phyloP scores from a whole-genome alignment of 2,329 filamentous ascomycete species.

The Pleoardoris graminearum region DNA sequence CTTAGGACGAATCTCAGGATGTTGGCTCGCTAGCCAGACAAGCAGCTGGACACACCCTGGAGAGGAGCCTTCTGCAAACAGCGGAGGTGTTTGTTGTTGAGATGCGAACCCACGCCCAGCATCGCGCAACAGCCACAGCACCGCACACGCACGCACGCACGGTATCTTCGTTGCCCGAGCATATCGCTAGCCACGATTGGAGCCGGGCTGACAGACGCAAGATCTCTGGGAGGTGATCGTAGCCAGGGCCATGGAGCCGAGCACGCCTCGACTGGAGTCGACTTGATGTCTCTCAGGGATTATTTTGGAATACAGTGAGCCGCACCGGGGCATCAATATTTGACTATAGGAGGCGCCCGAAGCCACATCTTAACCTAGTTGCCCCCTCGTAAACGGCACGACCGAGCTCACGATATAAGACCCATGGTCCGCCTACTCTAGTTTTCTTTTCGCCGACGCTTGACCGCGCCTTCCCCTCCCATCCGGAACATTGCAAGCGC shows the following conservation, averaged over 20 bases:
- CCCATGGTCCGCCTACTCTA: slow-evolving; percentile 20
- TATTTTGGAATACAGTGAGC: slow-evolving; percentile 34
- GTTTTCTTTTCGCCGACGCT: slow-evolving; percentile 4
- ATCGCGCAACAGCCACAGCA: slow-evolving; percentile 4
- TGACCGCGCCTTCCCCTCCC: not conserved
- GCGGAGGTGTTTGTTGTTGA: not conserved
- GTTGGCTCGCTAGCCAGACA: slow-evolving; percentile 8
- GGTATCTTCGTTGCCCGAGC: slow-evolving; percentile 17
- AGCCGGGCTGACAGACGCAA: slow-evolving; percentile 11
- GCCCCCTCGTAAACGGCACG: slow-evolving; percentile 17
- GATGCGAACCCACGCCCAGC: not conserved
- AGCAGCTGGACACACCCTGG: not conserved
- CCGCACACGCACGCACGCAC: slow-evolving; percentile 13
- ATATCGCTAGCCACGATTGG: slow-evolving; percentile 22
- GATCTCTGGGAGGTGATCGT: slow-evolving; percentile 20
- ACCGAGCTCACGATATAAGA: slow-evolving; percentile 30
- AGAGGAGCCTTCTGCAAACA: not conserved
- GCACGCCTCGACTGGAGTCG: slow-evolving; percentile 30
- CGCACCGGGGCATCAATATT: slow-evolving; percentile 33
- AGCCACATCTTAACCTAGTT: slow-evolving; percentile 27
- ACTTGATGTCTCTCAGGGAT: slow-evolving; percentile 36
- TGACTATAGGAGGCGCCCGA: slow-evolving; percentile 36
- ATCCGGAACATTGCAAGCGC: too few species aligned
- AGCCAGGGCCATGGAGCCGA: slow-evolving; percentile 24
- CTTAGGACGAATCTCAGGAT: slow-evolving; percentile 16